Evolutionary conservation across 768 basidiomycete species (phyloP), one percentile per base, ranked within the genome.

Genomic region (Naganishia onofrii): DNA sequence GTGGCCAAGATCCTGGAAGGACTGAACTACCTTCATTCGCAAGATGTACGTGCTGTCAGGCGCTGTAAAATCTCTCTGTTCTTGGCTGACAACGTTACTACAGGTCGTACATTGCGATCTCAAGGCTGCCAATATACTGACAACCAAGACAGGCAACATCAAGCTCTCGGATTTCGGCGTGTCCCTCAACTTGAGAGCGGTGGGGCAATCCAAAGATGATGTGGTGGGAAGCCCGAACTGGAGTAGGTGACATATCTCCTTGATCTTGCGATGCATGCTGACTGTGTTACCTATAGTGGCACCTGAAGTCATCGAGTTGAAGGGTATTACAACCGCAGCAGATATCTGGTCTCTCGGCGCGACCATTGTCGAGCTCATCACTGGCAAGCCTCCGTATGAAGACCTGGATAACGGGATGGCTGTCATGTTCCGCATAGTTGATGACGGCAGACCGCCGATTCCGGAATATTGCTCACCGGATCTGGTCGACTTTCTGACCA

Each of bases 91-190:
- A 15, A 23, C 36, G 8, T 65, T 7, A 17, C 60, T 64, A 74
- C 86, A 93, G 77, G 92, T 96, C 70, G 93, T 97, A 10, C 95
- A 99, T 79, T 96, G 95, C 79, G 95, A 99, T 82, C 86, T 99
- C 73, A 99, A 99, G 81, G 93, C 95, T 0, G 95, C 95, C 28
- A 99, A 98, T 79, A 96, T 99, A 78, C 87, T 99, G n/a, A 93
- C 91, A 17, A 98, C 94, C 19, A 98, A 98, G 86, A 94, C 88
- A 63, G 95, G 94, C 52, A 96, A 98, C 76, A 89, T 96, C 77
- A 98, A 98, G 82, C 86, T 99, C 3, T 90, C 93, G 9, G 95
- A 99, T 81, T 97, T 99, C 80, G 95, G 95, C 55, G 95, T 98
- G 17, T 97, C 94, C 28, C 88, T 98, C 71, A 96, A 95, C 80